Percentiles rank a stretch among this genome's conserved stretches.
These are phyloP conservation scores for Cladosporium sphaerospermum DNA, from an alignment of 2,329 filamentous ascomycete species.

Conservation along the genomic window DNA sequence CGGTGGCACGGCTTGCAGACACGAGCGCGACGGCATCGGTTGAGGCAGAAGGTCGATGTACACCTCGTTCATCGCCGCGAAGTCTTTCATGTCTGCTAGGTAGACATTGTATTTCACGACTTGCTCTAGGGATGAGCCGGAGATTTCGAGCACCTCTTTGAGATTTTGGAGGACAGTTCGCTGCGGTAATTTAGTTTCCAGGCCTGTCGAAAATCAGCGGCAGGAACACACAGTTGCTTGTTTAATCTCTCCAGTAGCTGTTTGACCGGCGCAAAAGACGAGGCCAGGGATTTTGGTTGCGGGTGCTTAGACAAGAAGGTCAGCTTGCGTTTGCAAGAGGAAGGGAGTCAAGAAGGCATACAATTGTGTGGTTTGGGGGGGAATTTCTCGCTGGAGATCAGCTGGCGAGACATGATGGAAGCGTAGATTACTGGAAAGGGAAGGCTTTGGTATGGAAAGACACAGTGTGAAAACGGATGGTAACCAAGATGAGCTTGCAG, in stretches of 20 bases:
- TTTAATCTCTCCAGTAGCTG: conserved; percentile 46
- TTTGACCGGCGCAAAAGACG: conserved; percentile 44
- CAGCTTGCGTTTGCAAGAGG: neutral
- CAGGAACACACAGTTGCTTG: conserved; percentile 34
- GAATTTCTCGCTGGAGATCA: conserved; percentile 44
- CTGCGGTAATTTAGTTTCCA: neutral
- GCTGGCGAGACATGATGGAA: conserved; percentile 38
- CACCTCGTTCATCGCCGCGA: conserved; percentile 52
- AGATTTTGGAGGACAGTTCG: conserved; percentile 42
- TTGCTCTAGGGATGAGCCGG: conserved; percentile 54
- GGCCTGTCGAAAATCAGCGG: neutral
- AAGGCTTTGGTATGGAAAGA: too few species aligned
- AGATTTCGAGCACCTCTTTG: conserved; percentile 53
- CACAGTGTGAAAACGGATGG: too few species aligned
- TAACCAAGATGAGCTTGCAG: too few species aligned
- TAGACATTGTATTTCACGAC: conserved; percentile 64
- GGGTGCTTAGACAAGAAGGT: conserved; percentile 27
- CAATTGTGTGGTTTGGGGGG: conserved; percentile 44
- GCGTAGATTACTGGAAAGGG: too few species aligned
- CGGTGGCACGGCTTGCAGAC: conserved; percentile 47
- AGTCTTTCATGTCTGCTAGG: conserved; percentile 59
- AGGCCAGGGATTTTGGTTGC: conserved; percentile 42
- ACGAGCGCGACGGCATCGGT: conserved; percentile 27
- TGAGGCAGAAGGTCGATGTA: conserved; percentile 36
- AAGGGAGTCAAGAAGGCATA: conserved; percentile 18